Evolutionary conservation across 1,139 yeast genomes (phyloP), one percentile per base, ranked within the genome.

Genomic region (Wickerhamomyces sp.): DNA sequence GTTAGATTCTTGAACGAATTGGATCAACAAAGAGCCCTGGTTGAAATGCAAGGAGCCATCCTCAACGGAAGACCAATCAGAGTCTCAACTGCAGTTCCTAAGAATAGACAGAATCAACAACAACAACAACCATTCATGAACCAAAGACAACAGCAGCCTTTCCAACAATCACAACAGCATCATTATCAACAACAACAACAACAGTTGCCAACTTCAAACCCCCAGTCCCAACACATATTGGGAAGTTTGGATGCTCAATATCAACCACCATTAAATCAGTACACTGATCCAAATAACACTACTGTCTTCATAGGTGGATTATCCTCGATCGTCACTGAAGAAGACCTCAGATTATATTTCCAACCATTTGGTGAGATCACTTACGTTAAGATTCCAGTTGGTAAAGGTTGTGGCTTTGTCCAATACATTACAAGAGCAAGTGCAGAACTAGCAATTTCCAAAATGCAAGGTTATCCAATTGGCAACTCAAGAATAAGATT

Each of bases 271-370:
- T 56, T 76, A 54, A 74, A 68, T 54, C 80, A 78, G 54, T 84
- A 70, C 60, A 73, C 84, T 37, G 95, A 89, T 59, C 90, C 91
- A 18, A 81, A 77, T 60, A 90, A 89, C 63, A 88, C 96, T 11
- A 90, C 97, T 0, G 96, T 90, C n/a, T 90, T 90, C 63, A 93
- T 90, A 26, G 97, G 97, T 27, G 97, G 97, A 0, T 68, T 90
- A 41, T 81, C 93, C 9, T 72, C 83, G 23, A 81, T 82, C 43
- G 90, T 88, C 29, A 73, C 80, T 14, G 97, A 89, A 60, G 84
- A 81, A 43, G 87, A 90, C 36, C 68, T 91, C 42, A 76, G 82
- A 53, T 72, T 86, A 6, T 73, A 84, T 43, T 90, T 90, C 67
- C 81, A 81, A 57, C 88, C 94, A 13, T 91, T 87, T 69, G 98